Evolutionary conservation across 1,139 yeast species (phyloP).

Genomic region (Spencermartinsiella ligniputridi): DNA sequence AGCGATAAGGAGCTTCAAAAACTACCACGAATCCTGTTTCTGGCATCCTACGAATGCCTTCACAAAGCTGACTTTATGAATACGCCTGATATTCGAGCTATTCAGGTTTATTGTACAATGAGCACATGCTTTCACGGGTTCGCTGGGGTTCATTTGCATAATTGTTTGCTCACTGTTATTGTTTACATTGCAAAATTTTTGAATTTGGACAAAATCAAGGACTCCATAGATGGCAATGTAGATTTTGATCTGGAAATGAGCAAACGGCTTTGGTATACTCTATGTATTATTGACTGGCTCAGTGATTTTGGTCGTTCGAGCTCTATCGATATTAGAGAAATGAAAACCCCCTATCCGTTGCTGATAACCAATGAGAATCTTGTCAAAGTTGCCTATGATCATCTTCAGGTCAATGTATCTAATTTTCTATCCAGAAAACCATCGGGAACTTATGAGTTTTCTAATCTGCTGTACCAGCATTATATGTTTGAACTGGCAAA

Average conservation of each 20-base stretch:
- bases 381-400: not conserved
- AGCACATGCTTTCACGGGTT: constrained; percentile 7
- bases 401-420: not conserved
- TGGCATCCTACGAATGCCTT: constrained; percentile 4
- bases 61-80: constrained; percentile 6
- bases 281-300: constrained; percentile 6
- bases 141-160: constrained; percentile 6
- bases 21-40: constrained; percentile 1
- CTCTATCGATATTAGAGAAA: not conserved
- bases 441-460: not conserved
- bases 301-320: constrained; percentile 4
- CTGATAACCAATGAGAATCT: not conserved
- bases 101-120: constrained; percentile 5
- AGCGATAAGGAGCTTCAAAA: not conserved
- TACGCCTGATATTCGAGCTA: not conserved
- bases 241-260: constrained; percentile 3
- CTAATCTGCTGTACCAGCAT: constrained; percentile 4
- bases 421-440: not conserved
- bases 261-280: constrained; percentile 5
- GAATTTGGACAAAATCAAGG: not conserved
- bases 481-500: constrained; percentile 4
- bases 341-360: constrained; percentile 2
- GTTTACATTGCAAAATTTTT: constrained; percentile 4
- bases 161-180: constrained; percentile 2
- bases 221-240: not conserved